Evolutionary conservation across 2,329 filamentous ascomycete species (phyloP), one percentile per base, ranked within the genome.

Genomic region (Lasiodiplodia gonubiensis): DNA sequence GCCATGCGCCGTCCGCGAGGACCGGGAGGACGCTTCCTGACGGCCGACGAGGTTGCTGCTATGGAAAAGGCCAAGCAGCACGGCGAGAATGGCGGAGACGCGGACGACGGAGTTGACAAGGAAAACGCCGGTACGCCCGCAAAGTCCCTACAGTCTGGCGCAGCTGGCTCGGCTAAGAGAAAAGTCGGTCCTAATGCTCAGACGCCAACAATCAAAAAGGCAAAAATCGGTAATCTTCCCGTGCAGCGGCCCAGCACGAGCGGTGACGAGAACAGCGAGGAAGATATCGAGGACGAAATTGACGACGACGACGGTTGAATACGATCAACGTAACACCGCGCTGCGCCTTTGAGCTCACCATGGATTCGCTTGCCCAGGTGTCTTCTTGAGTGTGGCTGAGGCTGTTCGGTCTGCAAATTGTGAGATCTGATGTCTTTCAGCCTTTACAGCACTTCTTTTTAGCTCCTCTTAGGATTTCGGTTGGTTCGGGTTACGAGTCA

Each of bases 1-100:
- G 95, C 95, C 11, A 99, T 99, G 95, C 89, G 95, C 68, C 86
- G 95, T 74, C 95, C 95, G 33, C 89, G 95, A 77, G 95, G 95
- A 18, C 95, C 95, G 0, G 95, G 95, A 64, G 95, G 95, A 25
- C 90, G 95, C 27, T 99, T 99, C 85, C 82, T 99, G 78, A 99
- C 95, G 0, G 94, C 95, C 1, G 95, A 98, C 67, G 95, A 99
- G 78, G 94, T 97, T 4, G 93, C 93, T 6, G 90, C 91, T 61
- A 93, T 97, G 84, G 94, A 97, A 75, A 88, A 88, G 72, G 30
- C 59, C 5, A 63, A 63, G 27, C 46, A 86, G 73, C 82, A 69
- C 4, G 68, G 68, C 4, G 67, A 70, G 18, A 75, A 74, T 57
- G 72, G 69, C 63, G 30, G 30, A 8, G 74, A 72, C 55, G 72